Percentiles rank a stretch among this genome's conserved stretches.
Evolutionary conservation across 169 alveolate species (phyloP).

Genomic region (Eimeria praecox): DNA sequence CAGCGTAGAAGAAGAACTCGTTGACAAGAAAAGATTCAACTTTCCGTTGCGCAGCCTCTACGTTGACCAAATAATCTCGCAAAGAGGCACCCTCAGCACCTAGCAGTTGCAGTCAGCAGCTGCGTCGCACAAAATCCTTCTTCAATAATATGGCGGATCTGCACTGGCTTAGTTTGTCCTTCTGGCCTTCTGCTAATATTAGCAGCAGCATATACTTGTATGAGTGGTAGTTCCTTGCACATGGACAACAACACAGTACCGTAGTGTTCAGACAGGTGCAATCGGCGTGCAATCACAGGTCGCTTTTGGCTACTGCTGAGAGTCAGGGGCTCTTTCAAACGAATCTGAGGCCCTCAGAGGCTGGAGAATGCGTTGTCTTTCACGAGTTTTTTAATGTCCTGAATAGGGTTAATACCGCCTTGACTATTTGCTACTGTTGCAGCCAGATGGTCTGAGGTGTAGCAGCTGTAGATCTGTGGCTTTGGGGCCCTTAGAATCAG

Average conservation of each 20-base stretch:
- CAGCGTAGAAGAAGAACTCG: not conserved
- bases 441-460: not conserved
- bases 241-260: not conserved
- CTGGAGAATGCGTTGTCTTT: not conserved
- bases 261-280: not conserved
- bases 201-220: not conserved
- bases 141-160: not conserved
- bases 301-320: not conserved
- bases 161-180: not conserved
- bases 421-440: not conserved
- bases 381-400: not conserved
- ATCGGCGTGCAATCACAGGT: constrained; percentile 19
- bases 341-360: not conserved
- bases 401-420: not conserved
- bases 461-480: not conserved
- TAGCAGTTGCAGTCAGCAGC: not conserved
- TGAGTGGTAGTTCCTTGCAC: not conserved
- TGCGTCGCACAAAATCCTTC: not conserved
- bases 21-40: not conserved
- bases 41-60: not conserved
- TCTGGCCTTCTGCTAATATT: not conserved
- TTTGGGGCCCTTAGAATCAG: not conserved
- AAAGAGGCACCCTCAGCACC: not conserved
- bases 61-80: not conserved
- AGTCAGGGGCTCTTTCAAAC: not conserved